Evolutionary conservation across 176 grass and related monocot genomes (phyloP).

Genomic region (Leersia perrieri): DNA sequence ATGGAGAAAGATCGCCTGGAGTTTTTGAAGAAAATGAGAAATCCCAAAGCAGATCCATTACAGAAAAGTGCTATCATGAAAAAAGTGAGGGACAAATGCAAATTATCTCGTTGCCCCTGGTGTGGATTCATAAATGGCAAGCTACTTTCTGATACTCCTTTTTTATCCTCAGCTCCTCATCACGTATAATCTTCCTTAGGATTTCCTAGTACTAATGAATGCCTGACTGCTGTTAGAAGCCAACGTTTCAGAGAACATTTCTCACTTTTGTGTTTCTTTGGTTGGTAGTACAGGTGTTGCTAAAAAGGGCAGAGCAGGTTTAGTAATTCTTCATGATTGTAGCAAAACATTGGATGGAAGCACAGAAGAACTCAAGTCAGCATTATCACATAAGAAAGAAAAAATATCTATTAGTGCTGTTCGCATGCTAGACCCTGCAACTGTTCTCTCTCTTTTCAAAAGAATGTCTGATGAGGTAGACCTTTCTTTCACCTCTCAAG

Average conservation of each 20-base stretch:
- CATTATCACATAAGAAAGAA: slow-evolving; percentile 68
- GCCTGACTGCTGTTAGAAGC: slow-evolving; percentile 8
- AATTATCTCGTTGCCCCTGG: slow-evolving; percentile 67
- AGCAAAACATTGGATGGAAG: slow-evolving; percentile 64
- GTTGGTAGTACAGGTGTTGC: slow-evolving; percentile 64
- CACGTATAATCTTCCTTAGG: not conserved
- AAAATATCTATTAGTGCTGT: slow-evolving; percentile 46
- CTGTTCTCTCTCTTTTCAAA: slow-evolving; percentile 71
- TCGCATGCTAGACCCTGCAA: slow-evolving; percentile 56
- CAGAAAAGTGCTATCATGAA: slow-evolving; percentile 66
- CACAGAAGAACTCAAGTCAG: slow-evolving; percentile 51
- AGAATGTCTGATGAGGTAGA: slow-evolving; percentile 82
- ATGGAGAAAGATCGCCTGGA: slow-evolving; percentile 53
- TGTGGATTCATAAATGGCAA: slow-evolving; percentile 81
- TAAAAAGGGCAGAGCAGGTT: slow-evolving; percentile 66
- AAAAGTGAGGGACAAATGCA: slow-evolving; percentile 94
- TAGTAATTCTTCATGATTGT: slow-evolving; percentile 75
- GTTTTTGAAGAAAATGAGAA: slow-evolving; percentile 92
- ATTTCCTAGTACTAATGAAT: not conserved
- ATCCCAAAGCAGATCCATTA: slow-evolving; percentile 56
- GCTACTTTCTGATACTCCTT: slow-evolving; percentile 13
- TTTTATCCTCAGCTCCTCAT: not conserved
- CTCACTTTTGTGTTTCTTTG: slow-evolving; percentile 26
- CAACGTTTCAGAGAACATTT: not conserved
- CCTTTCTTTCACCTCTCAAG: not conserved